These are phyloP conservation scores for Suillus lakei DNA, from an alignment of 768 basidiomycete species.

Conservation along the genomic window DNA sequence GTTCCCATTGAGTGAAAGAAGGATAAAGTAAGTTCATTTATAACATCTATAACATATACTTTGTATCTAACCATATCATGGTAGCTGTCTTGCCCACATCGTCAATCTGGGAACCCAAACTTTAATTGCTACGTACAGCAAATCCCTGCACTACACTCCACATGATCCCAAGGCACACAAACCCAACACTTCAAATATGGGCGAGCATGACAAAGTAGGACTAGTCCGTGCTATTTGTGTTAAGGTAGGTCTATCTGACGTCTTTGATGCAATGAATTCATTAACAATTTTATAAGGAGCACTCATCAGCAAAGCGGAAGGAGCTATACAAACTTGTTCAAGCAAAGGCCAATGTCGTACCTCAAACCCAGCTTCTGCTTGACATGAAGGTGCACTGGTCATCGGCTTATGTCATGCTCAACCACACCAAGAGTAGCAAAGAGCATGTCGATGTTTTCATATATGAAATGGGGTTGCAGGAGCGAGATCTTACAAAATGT, in stretches of 20 bases:
- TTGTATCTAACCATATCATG: too few species aligned
- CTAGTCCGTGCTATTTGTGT: constrained; percentile 23
- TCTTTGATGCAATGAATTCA: background rate
- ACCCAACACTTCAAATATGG: too few species aligned
- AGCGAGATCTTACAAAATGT: constrained; percentile 21
- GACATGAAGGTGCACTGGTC: constrained; percentile 40
- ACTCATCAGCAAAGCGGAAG: constrained; percentile 27
- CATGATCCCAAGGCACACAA: constrained; percentile 11
- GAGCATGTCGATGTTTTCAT: constrained; percentile 29
- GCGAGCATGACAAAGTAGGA: constrained; percentile 20
- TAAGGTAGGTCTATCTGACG: constrained; percentile 20
- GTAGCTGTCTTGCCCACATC: constrained; percentile 32
- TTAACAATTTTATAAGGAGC: constrained; percentile 16
- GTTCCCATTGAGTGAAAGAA: too few species aligned
- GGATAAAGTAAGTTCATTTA: too few species aligned
- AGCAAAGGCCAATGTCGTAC: background rate
- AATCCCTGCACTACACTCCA: constrained; percentile 30
- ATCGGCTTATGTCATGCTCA: constrained; percentile 28
- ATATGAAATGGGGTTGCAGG: constrained; percentile 22
- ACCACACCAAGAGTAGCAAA: constrained; percentile 22
- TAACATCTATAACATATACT: too few species aligned
- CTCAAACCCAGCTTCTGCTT: constrained; percentile 21
- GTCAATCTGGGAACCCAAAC: constrained; percentile 42
- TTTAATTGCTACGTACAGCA: constrained; percentile 32
- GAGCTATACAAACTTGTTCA: constrained; percentile 27